phyloP scores from a whole-genome alignment of 352 stramenopile genomes.

The Elongisporangium anandrum region DNA sequence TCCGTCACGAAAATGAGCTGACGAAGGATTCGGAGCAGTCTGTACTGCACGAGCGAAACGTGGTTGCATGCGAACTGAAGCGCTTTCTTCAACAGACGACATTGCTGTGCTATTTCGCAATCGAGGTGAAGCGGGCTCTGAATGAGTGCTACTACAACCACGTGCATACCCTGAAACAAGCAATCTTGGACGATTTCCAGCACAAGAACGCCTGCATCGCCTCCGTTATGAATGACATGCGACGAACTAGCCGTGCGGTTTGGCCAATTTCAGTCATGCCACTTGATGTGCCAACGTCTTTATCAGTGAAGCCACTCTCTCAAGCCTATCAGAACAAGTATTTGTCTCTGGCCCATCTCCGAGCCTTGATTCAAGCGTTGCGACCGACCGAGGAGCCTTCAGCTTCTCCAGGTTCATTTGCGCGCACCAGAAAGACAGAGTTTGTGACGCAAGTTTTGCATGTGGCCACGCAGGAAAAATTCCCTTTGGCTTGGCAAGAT shows the following conservation, averaged over 20 bases:
- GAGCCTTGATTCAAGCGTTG: conserved; percentile 9
- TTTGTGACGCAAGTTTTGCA: conserved; percentile 36
- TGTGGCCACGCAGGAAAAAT: conserved; percentile 17
- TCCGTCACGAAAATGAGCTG: conserved; percentile 17
- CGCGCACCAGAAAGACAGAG: conserved; percentile 17
- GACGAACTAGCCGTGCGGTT: conserved; percentile 1
- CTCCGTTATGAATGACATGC: conserved; percentile 16
- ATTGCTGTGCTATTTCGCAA: conserved; percentile 29
- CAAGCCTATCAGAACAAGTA: conserved; percentile 17
- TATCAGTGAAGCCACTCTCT: conserved; percentile 5
- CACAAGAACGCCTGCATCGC: conserved; percentile 31
- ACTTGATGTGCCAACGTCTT: conserved; percentile 1
- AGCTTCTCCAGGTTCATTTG: not conserved
- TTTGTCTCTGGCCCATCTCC: conserved; percentile 18
- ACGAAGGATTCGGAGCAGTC: conserved; percentile 8
- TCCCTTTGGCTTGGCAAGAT: conserved; percentile 33
- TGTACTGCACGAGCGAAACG: conserved; percentile 19
- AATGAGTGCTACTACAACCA: conserved; percentile 21
- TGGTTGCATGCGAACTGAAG: conserved; percentile 18
- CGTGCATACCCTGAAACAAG: conserved; percentile 12
- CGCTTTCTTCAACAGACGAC: conserved; percentile 22
- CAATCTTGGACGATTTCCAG: conserved; percentile 21
- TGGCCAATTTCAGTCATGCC: conserved; percentile 17
- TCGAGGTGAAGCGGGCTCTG: conserved; percentile 17
- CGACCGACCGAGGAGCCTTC: conserved; percentile 4